These are phyloP conservation scores for Ogataea hybrid DNA, from an alignment of 1,139 yeast species.

Conservation along the genomic window DNA sequence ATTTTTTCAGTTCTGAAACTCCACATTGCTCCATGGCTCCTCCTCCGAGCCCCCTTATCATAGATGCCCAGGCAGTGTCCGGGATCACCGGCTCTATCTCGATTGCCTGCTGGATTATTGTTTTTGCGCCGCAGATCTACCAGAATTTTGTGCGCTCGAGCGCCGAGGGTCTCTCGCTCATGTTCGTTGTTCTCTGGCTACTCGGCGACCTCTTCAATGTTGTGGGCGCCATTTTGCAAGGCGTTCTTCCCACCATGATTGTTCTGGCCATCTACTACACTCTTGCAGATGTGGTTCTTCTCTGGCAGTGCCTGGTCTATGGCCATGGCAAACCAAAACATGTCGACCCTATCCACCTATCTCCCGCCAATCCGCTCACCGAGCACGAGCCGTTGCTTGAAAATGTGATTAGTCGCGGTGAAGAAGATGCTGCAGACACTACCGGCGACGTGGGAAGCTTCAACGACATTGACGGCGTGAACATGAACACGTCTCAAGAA, in stretches of 20 bases:
- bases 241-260: conserved; percentile 89
- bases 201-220: conserved; percentile 91
- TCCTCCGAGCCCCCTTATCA: conserved; percentile 59
- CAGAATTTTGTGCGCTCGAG: conserved; percentile 84
- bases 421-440: conserved; percentile 19
- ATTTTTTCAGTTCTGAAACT: conserved; percentile 4
- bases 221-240: conserved; percentile 82
- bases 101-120: conserved; percentile 96
- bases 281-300: conserved; percentile 77
- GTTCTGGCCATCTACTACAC: conserved; percentile 90
- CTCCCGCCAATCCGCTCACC: conserved; percentile 85
- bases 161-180: conserved; percentile 80
- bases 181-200: conserved; percentile 83
- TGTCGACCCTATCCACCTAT: conserved; percentile 75
- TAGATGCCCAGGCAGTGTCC: conserved; percentile 77
- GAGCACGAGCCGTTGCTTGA: conserved; percentile 49
- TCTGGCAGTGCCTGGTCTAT: conserved; percentile 78
- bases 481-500: conserved; percentile 18
- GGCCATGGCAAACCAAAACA: conserved; percentile 46
- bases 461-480: conserved; percentile 33
- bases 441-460: conserved; percentile 26
- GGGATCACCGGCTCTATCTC: conserved; percentile 92
- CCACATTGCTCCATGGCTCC: conserved; percentile 39
- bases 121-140: conserved; percentile 96
- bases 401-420: conserved; percentile 29